phyloP scores from a whole-genome alignment of 164 flowering plant species.

The Annona squamosa region DNA sequence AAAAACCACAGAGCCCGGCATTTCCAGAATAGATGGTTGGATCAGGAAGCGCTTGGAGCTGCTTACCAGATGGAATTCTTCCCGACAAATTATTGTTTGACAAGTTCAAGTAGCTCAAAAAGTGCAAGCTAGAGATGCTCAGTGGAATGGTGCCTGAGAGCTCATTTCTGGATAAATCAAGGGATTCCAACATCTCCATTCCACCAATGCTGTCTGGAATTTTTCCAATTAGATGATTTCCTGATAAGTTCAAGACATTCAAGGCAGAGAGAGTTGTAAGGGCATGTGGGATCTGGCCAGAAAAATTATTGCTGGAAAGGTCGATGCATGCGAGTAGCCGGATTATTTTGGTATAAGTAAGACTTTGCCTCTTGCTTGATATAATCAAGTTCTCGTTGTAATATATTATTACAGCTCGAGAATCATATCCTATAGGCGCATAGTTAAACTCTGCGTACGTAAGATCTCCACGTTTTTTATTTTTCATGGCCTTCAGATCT shows the following conservation, averaged over 20 bases:
- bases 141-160: background rate
- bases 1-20: background rate
- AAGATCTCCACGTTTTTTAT: background rate
- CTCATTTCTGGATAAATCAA: slow-evolving; percentile 1
- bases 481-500: background rate
- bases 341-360: background rate
- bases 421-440: background rate
- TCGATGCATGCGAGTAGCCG: slow-evolving; percentile 1
- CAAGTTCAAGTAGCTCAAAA: background rate
- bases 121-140: background rate
- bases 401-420: background rate
- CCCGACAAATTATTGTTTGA: slow-evolving; percentile 7
- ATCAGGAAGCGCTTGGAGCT: background rate
- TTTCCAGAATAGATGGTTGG: background rate
- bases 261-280: background rate
- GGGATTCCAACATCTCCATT: background rate
- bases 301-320: slow-evolving; percentile 2
- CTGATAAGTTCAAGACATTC: background rate
- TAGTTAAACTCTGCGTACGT: background rate
- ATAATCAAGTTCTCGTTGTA: background rate
- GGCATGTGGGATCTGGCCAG: slow-evolving; percentile 4
- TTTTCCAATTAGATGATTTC: background rate
- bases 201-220: background rate
- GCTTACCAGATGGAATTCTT: background rate
- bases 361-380: background rate